phyloP scores from a whole-genome alignment of 1,139 yeast genomes.

The Kluyveromyces sp. region DNA sequence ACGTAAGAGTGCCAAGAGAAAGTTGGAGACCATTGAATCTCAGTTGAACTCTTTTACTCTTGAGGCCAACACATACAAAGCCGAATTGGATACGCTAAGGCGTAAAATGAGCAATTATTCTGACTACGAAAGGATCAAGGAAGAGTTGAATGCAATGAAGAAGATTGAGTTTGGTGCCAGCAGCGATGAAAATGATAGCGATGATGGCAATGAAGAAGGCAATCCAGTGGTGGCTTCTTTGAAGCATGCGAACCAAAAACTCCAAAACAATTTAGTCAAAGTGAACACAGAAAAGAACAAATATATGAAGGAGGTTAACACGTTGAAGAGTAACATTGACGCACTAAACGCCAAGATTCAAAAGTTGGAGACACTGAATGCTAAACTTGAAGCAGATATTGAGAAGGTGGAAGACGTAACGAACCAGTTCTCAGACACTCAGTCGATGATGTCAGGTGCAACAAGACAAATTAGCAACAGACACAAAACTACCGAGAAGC shows the following conservation, averaged over 20 bases:
- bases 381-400: slow-evolving; percentile 66
- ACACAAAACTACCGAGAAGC: slow-evolving; percentile 16
- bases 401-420: slow-evolving; percentile 38
- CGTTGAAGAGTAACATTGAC: slow-evolving; percentile 17
- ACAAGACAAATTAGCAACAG: slow-evolving; percentile 38
- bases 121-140: slow-evolving; percentile 73
- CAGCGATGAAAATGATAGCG: slow-evolving; percentile 19
- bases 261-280: slow-evolving; percentile 33
- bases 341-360: slow-evolving; percentile 34
- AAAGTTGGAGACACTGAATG: slow-evolving; percentile 42
- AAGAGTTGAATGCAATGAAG: slow-evolving; percentile 63
- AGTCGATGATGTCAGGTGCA: slow-evolving; percentile 60
- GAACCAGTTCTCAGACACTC: slow-evolving; percentile 44
- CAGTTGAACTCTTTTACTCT: slow-evolving; percentile 35
- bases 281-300: slow-evolving; percentile 25
- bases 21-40: slow-evolving; percentile 30
- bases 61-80: slow-evolving; percentile 41
- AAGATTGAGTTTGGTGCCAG: slow-evolving; percentile 61
- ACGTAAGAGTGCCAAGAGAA: slow-evolving; percentile 28
- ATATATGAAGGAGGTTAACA: slow-evolving; percentile 21
- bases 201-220: slow-evolving; percentile 30
- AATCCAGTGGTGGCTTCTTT: slow-evolving; percentile 35
- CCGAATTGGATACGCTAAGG: slow-evolving; percentile 48
- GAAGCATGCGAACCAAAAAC: slow-evolving; percentile 35
- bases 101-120: slow-evolving; percentile 38